Evolutionary conservation across 495 filamentous ascomycete genomes (phyloP).

Genomic region (Achaetomiella virescens): DNA sequence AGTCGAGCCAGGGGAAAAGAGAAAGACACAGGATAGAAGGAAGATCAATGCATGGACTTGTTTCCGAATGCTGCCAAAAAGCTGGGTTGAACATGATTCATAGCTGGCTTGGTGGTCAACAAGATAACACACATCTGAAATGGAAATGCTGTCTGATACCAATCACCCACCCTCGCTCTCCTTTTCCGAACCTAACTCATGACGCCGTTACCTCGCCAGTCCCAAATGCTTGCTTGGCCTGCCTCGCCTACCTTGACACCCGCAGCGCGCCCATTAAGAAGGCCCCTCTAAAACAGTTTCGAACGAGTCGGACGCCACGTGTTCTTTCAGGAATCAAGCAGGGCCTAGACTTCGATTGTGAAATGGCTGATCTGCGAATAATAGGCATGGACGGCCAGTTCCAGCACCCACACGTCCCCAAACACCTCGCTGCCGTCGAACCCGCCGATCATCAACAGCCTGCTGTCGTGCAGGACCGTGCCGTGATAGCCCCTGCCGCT

Average conservation of each 20-base stretch:
- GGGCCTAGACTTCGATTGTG: constrained; percentile 51
- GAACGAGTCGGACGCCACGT: background rate
- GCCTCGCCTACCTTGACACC: background rate
- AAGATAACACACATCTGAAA: background rate
- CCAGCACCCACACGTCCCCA: constrained; percentile 55
- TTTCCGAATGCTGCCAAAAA: background rate
- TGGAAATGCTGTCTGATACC: background rate
- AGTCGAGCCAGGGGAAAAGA: background rate
- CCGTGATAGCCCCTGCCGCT: constrained; percentile 59
- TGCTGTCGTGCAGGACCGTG: constrained; percentile 54
- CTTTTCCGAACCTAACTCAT: background rate
- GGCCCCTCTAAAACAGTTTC: background rate
- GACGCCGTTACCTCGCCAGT: background rate
- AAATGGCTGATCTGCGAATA: constrained; percentile 66
- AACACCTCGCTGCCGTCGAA: constrained; percentile 61
- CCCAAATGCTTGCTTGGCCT: background rate
- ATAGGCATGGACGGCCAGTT: constrained; percentile 59
- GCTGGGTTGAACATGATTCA: constrained; percentile 14
- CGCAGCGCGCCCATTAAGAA: too few relatives aligned
- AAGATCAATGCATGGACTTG: background rate
- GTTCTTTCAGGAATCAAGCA: background rate
- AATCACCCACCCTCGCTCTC: background rate
- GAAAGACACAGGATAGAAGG: background rate
- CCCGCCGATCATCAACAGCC: constrained; percentile 54
- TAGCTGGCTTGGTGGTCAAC: constrained; percentile 8